Conservation (phyloP, 2,329 filamentous ascomycete genomes). For the Aphanocladium album region DNA sequence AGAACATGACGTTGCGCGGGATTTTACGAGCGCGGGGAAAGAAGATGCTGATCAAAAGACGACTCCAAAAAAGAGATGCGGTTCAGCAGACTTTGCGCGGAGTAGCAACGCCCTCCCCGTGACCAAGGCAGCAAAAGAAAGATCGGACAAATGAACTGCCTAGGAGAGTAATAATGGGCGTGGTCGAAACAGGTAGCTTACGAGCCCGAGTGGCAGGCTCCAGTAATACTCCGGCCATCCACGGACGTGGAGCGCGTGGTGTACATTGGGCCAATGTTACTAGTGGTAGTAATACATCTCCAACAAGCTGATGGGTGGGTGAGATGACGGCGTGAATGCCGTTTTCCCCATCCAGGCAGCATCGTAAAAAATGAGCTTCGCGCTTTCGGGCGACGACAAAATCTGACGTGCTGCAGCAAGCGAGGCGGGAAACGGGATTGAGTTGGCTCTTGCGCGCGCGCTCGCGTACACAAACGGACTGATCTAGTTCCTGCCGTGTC, state of each 20-base stretch:
- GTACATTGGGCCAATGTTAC: background rate
- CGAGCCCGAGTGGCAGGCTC: background rate
- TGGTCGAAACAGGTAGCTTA: background rate
- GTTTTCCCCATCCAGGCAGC: background rate
- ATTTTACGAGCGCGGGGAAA: conserved; percentile 1
- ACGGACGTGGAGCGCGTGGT: background rate
- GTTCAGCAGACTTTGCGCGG: background rate
- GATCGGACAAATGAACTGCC: background rate
- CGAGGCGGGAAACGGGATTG: background rate
- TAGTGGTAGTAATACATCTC: conserved; percentile 4
- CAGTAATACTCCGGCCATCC: conserved; percentile 2
- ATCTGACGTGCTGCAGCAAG: background rate
- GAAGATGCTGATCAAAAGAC: background rate
- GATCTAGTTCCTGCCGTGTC: background rate
- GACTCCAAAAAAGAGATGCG: background rate
- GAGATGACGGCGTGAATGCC: conserved; percentile 5
- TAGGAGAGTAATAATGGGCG: background rate
- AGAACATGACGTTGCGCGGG: background rate
- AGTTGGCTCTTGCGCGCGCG: background rate
- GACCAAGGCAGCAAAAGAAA: background rate
- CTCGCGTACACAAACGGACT: too few species aligned
- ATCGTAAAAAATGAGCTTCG: background rate
- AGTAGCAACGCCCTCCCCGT: background rate
- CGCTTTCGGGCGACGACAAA: background rate
- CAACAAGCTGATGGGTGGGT: background rate